Base-by-base conservation (phyloP, 2,329 filamentous ascomycete species). In the Fusarium liriodendri region DNA sequence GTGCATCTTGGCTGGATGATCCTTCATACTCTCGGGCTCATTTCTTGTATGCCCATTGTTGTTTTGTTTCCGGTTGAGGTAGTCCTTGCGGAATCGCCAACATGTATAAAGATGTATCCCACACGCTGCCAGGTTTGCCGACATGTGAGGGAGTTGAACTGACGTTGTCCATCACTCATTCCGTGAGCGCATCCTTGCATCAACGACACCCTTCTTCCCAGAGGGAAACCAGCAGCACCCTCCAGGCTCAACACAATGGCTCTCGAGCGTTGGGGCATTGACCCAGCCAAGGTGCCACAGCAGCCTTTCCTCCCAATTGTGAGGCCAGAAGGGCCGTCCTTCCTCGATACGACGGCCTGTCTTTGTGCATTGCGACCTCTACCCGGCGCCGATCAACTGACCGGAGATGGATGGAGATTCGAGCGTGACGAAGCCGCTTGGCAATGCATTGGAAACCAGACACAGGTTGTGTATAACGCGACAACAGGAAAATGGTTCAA, bases 391-490 rank as follows among this genome's bases (percentile, higher is more conserved):
- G 61, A 67, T 16, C 62, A 57, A 11, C 16, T 62, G 72, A 25
- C 63, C 69, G 13, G 76, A 63, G 60, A 37, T 18, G 60, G 59
- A 13, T 13, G 25, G 14, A 62, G 27, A 32, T 70, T 67, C 13
- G 29, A 73, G 33, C 37, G 63, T 14, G 62, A 66, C 7, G 59
- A 73, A 29, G 75, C 78, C 13, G 77, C 79, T n/a, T 86, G 85
- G 85, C 83, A 85, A 67, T 86, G 85, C 69, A 83, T 85, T 33
- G 84, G 85, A 14, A 84, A 86, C 67, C 84, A 85, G 70, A 85
- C 83, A 0, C 76, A 84, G 50, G 80, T 79, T 2, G 79, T 84
- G 1, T 85, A 85, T 62, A 70, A 67, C 3, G 77, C 78, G 20
- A 83, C 74, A 22, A 80, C 76, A 4, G 85, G 84, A 6, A 86